Evolutionary conservation across 176 grass and related monocot genomes (phyloP).

Genomic region (Secale cereale): DNA sequence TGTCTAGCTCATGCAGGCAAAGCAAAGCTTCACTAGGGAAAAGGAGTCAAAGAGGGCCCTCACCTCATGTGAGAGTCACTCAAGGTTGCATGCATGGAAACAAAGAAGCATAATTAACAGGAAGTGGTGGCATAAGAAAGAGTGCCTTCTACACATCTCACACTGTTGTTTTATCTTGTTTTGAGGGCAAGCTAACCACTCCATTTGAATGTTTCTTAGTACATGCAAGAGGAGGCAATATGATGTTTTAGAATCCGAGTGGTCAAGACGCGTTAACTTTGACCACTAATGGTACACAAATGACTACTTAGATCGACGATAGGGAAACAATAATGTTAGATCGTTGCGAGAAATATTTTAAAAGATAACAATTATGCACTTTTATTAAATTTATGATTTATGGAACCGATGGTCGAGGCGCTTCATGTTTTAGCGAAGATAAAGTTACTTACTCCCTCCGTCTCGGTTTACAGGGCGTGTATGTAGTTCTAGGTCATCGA

Average conservation of each 20-base stretch:
- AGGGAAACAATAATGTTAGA: not conserved
- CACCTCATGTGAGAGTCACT: conserved; percentile 79
- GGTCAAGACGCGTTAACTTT: conserved; percentile 1
- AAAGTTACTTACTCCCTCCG: no score
- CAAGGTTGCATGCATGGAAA: conserved; percentile 27
- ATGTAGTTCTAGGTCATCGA: no score
- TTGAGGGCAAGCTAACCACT: conserved; percentile 47
- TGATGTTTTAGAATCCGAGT: not conserved
- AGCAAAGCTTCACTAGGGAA: conserved; percentile 34
- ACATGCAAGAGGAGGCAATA: not conserved
- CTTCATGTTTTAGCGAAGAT: not conserved
- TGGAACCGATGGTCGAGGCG: not conserved
- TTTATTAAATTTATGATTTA: not conserved
- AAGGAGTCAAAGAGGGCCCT: conserved; percentile 78
- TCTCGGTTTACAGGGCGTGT: no score
- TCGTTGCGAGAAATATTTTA: not conserved
- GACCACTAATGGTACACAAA: not conserved
- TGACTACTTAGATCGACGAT: not conserved
- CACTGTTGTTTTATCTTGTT: conserved; percentile 27
- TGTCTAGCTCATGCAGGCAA: conserved; percentile 36
- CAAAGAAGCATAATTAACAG: conserved; percentile 33
- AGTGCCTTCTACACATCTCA: conserved; percentile 50
- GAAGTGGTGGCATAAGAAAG: conserved; percentile 47
- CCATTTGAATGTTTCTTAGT: conserved; percentile 47
- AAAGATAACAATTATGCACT: not conserved